Evolutionary conservation across 495 filamentous ascomycete species (phyloP), one percentile per base, ranked within the genome.

Genomic region (Aspergillus homomorphus): DNA sequence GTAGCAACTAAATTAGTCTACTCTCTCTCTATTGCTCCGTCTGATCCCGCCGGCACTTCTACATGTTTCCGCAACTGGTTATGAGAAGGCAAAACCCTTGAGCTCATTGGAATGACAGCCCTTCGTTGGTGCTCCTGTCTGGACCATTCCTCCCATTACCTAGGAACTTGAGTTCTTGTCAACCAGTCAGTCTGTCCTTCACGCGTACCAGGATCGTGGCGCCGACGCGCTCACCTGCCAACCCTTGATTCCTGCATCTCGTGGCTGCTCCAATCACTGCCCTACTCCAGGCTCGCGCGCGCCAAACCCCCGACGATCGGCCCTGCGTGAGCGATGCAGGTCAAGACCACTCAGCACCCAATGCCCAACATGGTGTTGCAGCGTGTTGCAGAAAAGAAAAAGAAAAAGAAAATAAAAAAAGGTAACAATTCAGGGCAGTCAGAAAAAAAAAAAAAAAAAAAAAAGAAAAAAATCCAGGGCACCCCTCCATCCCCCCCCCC

Each of bases 181-280:
- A 21, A n/a, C 8, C 46, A 30, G 48, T 28, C 48, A 28, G 21
- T 51, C 24, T 2, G 28, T 5, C 23, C 48, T 28, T 51, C 23
- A 33, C 48, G 48, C 48, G 48, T 51, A n/a, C 48, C 48, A 51
- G 48, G 48, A 51, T 51, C 48, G 23, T 51, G 48, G 23, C 48
- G 48, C 20, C 24, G 46, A 51, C 48, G 48, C 48, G 48, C 48
- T 51, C 19, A 51, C 22, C 48, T 51, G 48, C 15, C 48, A 24
- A 18, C 48, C 48, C 48, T 51, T 51, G 48, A 51, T 51, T 51
- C 48, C 48, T 51, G 48, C 48, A 51, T 51, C 48, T 51, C 48
- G 48, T 51, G 48, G 24, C 48, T 51, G 23, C 48, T 51, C 48
- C 48, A 51, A 51, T 51, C 48, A 51, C 12, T 0, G 48, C 48